Conservation (phyloP, 2,329 filamentous ascomycete species). For the Diaporthe velutina region DNA sequence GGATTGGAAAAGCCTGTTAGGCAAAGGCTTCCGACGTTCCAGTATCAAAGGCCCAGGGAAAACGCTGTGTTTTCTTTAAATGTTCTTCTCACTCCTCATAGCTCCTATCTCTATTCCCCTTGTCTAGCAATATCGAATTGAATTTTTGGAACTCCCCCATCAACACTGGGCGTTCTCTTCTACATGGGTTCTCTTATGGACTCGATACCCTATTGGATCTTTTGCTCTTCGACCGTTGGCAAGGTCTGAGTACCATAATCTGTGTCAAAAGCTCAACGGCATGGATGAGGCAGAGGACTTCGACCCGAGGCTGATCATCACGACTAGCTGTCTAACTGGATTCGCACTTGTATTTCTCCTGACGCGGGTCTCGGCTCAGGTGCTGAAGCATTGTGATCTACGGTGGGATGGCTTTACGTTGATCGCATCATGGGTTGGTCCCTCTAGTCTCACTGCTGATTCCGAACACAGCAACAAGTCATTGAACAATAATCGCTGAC, state of each 20-base stretch:
- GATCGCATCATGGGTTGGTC: neutral
- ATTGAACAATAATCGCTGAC: neutral
- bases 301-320: neutral
- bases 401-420: neutral
- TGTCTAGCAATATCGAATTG: no score
- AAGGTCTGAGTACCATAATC: neutral
- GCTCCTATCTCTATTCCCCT: no score
- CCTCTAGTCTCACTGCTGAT: no score
- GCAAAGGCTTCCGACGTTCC: neutral
- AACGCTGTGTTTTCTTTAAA: neutral
- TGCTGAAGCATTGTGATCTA: neutral
- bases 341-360: neutral
- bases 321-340: neutral
- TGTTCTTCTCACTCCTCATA: neutral
- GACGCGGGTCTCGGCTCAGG: neutral
- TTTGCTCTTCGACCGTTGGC: neutral
- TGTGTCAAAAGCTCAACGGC: neutral
- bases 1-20: no score
- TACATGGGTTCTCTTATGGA: neutral
- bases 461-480: neutral
- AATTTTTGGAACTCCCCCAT: no score
- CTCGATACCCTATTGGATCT: no score
- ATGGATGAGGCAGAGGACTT: neutral
- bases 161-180: neutral
- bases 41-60: no score